phyloP scores from a whole-genome alignment of 192 early-diverging fungal species.

The Rhizoclosmatium globosum region DNA sequence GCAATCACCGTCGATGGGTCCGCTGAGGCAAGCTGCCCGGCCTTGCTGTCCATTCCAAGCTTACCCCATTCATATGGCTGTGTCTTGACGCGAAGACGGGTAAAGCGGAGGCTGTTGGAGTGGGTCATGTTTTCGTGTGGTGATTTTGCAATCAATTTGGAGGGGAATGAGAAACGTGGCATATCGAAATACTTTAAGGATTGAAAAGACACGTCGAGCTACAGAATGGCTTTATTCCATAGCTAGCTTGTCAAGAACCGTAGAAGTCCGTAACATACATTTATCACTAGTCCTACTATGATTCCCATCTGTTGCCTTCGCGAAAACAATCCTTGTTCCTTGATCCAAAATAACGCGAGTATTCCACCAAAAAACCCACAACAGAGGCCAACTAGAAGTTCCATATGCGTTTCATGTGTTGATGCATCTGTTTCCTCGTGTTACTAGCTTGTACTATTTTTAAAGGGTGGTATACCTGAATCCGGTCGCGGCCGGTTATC shows the following conservation, averaged over 20 bases:
- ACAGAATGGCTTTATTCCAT: no score
- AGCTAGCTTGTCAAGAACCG: background rate
- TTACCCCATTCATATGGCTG: constrained; percentile 99
- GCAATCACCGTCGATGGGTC: constrained; percentile 67
- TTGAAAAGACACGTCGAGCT: no score
- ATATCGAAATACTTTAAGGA: background rate
- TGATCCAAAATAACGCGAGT: constrained; percentile 47
- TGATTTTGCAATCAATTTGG: background rate
- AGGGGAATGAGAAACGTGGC: background rate
- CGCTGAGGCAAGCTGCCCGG: constrained; percentile 80
- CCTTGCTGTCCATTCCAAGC: constrained; percentile 79
- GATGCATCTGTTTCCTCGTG: background rate
- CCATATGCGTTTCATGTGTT: constrained; percentile 25
- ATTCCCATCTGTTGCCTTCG: constrained; percentile 45
- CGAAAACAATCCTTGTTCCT: constrained; percentile 42
- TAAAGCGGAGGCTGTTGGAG: background rate
- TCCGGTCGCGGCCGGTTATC: constrained; percentile 21
- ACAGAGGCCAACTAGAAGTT: constrained; percentile 38
- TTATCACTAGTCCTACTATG: constrained; percentile 40
- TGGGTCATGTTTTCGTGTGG: background rate
- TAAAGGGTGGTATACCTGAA: background rate
- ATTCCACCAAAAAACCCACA: constrained; percentile 46
- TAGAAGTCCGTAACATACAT: constrained; percentile 26
- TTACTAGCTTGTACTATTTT: background rate
- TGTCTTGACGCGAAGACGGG: constrained; percentile 58